Conservation (phyloP, 495 filamentous ascomycete genomes). For the Choiromyces venosus region DNA sequence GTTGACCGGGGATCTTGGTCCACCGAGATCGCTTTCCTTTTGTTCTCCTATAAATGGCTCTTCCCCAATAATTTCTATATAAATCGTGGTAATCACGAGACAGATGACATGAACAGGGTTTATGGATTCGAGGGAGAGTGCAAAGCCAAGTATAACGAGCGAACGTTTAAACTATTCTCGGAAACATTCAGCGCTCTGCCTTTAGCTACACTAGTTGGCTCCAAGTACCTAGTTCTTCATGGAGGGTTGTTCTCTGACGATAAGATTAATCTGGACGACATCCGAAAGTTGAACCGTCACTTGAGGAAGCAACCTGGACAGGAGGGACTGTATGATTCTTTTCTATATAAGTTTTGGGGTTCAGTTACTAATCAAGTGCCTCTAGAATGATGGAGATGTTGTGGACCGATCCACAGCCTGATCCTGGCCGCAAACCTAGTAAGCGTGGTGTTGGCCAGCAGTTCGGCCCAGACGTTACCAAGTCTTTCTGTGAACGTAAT, state of each 20-base stretch:
- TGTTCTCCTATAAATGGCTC: slow-evolving; percentile 97
- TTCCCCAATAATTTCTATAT: slow-evolving; percentile 83
- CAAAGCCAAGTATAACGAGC: slow-evolving; percentile 94
- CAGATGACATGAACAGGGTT: slow-evolving; percentile 98
- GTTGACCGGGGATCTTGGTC: slow-evolving; percentile 98
- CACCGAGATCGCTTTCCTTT: slow-evolving; percentile 83
- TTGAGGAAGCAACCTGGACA: slow-evolving; percentile 94
- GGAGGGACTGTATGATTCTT: slow-evolving; percentile 54
- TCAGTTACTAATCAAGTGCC: slow-evolving; percentile 1
- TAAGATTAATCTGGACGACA: slow-evolving; percentile 83
- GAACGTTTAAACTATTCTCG: slow-evolving; percentile 94
- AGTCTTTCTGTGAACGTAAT: slow-evolving; percentile 94
- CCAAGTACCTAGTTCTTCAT: slow-evolving; percentile 88
- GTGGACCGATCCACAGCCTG: slow-evolving; percentile 90
- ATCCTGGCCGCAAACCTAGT: slow-evolving; percentile 82
- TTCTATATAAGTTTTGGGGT: not conserved
- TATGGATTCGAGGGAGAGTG: slow-evolving; percentile 99
- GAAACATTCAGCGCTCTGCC: slow-evolving; percentile 96
- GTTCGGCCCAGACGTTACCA: slow-evolving; percentile 95
- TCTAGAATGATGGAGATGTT: slow-evolving; percentile 97
- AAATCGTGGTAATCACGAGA: slow-evolving; percentile 98
- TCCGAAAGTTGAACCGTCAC: slow-evolving; percentile 86
- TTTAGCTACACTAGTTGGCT: slow-evolving; percentile 83
- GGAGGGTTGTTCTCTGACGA: slow-evolving; percentile 98
- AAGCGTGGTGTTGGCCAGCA: slow-evolving; percentile 95